phyloP scores from a whole-genome alignment of 345 rosid species.

The Melaleuca quinquenervia region DNA sequence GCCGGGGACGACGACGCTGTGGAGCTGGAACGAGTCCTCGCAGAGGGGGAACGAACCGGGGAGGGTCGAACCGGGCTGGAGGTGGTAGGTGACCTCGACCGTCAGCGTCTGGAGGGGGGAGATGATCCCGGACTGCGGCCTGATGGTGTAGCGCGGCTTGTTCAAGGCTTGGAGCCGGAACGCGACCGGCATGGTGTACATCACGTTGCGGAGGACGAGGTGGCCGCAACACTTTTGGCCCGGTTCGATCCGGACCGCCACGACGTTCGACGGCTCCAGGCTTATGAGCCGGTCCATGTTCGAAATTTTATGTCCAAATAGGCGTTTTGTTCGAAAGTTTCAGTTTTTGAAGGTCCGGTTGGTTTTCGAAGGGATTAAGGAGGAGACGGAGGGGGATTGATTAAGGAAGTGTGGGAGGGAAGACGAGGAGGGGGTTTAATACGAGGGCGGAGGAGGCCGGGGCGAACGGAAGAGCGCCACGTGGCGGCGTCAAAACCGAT shows the following conservation, averaged over 20 bases:
- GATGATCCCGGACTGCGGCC: conserved; percentile 55
- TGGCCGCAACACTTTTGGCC: conserved; percentile 43
- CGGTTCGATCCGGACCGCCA: conserved; percentile 38
- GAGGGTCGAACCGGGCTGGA: conserved; percentile 18
- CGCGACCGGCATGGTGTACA: conserved; percentile 70
- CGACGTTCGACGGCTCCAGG: conserved; percentile 52
- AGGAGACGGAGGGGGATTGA: background rate
- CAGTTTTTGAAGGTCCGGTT: background rate
- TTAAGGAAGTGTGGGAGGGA: background rate
- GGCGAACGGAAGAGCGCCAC: conserved; percentile 19
- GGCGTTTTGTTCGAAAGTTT: no score
- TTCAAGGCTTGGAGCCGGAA: conserved; percentile 44
- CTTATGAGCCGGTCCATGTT: conserved; percentile 54
- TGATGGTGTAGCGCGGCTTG: conserved; percentile 30
- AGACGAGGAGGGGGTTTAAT: background rate
- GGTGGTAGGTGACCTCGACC: conserved; percentile 37
- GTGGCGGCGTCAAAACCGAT: conserved; percentile 33
- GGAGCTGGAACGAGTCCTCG: conserved; percentile 42
- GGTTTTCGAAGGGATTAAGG: background rate
- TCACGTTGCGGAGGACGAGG: conserved; percentile 48
- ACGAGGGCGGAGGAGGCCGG: conserved; percentile 25
- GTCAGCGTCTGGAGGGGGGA: conserved; percentile 33
- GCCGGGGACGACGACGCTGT: conserved; percentile 66
- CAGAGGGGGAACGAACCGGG: conserved; percentile 31
- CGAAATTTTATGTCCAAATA: background rate